These are phyloP conservation scores for Lasiosphaeria hispida DNA, from an alignment of 495 filamentous ascomycete genomes.

Conservation along the genomic window DNA sequence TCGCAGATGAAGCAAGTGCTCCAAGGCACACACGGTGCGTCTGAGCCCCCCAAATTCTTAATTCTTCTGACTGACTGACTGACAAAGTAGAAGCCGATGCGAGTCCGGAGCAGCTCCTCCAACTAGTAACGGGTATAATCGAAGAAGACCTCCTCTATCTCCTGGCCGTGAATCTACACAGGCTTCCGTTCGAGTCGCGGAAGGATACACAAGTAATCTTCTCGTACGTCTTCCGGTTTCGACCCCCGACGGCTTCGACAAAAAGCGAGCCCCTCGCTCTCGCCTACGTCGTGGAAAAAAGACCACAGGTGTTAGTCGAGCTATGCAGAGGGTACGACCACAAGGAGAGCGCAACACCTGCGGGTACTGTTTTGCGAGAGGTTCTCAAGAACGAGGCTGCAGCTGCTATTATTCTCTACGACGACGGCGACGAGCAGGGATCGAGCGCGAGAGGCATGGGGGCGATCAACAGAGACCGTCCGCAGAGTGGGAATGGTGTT, in stretches of 20 bases:
- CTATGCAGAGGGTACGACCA: conserved; percentile 87
- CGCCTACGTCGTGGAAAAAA: conserved; percentile 76
- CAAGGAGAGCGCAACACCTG: conserved; percentile 88
- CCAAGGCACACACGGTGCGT: conserved; percentile 76
- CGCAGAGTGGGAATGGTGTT: conserved; percentile 71
- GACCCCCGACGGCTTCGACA: conserved; percentile 54
- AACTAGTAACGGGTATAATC: conserved; percentile 74
- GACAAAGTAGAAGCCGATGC: conserved; percentile 68
- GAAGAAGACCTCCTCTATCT: conserved; percentile 83
- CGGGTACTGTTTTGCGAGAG: conserved; percentile 86
- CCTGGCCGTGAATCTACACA: conserved; percentile 73
- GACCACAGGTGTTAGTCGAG: conserved; percentile 82
- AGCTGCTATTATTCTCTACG: conserved; percentile 85
- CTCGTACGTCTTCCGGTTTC: conserved; percentile 83
- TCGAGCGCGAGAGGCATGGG: conserved; percentile 54
- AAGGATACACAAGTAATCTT: conserved; percentile 90
- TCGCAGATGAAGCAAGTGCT: conserved; percentile 79
- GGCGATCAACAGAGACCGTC: conserved; percentile 63
- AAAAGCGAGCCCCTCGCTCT: conserved; percentile 74
- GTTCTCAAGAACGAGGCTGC: conserved; percentile 88
- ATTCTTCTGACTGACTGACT: neutral
- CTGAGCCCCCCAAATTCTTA: neutral
- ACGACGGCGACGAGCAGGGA: conserved; percentile 66
- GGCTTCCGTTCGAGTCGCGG: conserved; percentile 88
- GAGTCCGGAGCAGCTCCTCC: conserved; percentile 79